A percentile compares a stretch with the other conserved stretches of the same genome.
Evolutionary conservation across 1,284 basidiomycete species (phyloP).

Genomic region (Moniliella sp.): DNA sequence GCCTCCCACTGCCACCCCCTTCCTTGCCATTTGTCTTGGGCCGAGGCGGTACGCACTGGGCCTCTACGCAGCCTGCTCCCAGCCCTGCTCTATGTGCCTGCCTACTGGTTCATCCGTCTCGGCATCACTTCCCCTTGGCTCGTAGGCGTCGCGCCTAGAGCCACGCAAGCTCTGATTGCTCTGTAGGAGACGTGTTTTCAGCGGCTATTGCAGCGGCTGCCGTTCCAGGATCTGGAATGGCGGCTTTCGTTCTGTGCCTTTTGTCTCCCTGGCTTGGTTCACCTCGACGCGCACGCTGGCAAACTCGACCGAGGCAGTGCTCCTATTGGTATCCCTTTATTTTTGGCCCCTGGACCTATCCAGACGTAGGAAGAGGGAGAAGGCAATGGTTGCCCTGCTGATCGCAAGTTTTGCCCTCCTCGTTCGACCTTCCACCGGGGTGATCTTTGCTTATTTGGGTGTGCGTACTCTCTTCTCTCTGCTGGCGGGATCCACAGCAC

Average conservation of each 20-base stretch:
- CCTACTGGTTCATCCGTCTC: constrained; percentile 51
- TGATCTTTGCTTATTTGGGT: constrained; percentile 52
- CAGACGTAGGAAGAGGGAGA: too few relatives aligned
- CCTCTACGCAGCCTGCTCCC: constrained; percentile 34
- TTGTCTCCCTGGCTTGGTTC: constrained; percentile 19
- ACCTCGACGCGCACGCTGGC: constrained; percentile 69
- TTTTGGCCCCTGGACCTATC: constrained; percentile 43
- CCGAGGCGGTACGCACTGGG: constrained; percentile 5
- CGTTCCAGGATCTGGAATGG: neutral
- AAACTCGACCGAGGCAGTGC: constrained; percentile 71
- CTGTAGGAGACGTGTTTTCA: too few relatives aligned
- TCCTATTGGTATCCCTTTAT: constrained; percentile 56
- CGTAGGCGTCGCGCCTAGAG: too few relatives aligned
- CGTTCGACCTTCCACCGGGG: constrained; percentile 60
- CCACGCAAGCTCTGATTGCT: too few relatives aligned
- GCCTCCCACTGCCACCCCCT: too few relatives aligned
- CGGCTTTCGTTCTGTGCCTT: constrained; percentile 10
- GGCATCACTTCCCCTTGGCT: too few relatives aligned
- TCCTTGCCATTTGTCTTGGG: neutral
- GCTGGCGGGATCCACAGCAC: too few relatives aligned
- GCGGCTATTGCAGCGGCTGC: too few relatives aligned
- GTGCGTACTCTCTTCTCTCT: neutral
- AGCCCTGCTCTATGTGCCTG: constrained; percentile 47
- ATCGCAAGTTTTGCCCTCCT: constrained; percentile 53
- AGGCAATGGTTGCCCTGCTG: too few relatives aligned